These are phyloP conservation scores for Aspergillus pseudonomiae DNA, from an alignment of 2,329 filamentous ascomycete genomes.

Conservation along the genomic window DNA sequence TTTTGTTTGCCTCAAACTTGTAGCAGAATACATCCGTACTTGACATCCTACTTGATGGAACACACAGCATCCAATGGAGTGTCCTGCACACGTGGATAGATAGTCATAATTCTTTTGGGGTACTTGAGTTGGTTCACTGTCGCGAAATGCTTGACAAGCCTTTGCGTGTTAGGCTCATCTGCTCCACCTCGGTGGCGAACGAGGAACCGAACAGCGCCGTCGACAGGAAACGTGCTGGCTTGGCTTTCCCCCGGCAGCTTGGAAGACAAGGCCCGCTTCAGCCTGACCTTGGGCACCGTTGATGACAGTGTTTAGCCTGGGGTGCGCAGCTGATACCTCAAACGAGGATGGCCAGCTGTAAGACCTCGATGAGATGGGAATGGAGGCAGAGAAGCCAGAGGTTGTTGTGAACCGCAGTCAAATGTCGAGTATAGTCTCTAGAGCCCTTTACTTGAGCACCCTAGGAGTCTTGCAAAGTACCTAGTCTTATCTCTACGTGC, in stretches of 20 bases:
- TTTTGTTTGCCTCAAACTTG: too few species aligned
- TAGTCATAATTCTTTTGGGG: neutral
- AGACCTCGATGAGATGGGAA: neutral
- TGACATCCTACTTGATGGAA: neutral
- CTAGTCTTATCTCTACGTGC: neutral
- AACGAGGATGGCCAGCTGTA: neutral
- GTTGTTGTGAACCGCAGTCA: neutral
- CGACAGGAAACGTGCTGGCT: neutral
- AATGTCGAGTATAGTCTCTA: neutral
- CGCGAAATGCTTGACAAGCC: neutral
- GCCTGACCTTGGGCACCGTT: neutral
- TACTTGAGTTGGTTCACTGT: neutral
- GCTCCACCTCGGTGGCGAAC: neutral
- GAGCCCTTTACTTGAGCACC: neutral
- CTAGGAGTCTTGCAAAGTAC: neutral
- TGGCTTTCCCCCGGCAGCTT: neutral
- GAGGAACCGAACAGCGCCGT: neutral
- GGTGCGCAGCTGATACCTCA: neutral
- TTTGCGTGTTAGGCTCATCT: neutral
- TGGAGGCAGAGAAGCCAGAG: neutral
- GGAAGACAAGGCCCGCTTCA: neutral
- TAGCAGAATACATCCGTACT: neutral
- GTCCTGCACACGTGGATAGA: neutral
- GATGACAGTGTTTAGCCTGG: neutral
- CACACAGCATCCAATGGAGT: neutral